Percentiles rank a stretch among this genome's conserved stretches.
These are phyloP conservation scores for Komagataea norvegica DNA, from an alignment of 1,139 yeast genomes.

Conservation along the genomic window DNA sequence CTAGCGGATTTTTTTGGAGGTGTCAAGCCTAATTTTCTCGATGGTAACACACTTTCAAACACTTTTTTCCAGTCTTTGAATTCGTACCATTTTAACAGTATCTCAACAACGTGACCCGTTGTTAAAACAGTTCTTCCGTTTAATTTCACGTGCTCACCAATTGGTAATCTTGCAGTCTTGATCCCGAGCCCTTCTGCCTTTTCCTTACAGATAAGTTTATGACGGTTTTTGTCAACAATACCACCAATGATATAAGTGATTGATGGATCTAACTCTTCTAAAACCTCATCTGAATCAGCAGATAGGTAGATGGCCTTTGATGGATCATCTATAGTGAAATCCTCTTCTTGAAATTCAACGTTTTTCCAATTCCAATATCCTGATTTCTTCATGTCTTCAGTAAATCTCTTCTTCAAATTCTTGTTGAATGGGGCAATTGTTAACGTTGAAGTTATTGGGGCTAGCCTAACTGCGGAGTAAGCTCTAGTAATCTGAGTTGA, in stretches of 20 bases:
- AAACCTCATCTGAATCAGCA: slow-evolving; percentile 76
- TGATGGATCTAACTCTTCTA: slow-evolving; percentile 57
- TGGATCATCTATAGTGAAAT: slow-evolving; percentile 36
- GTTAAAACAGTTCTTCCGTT: slow-evolving; percentile 88
- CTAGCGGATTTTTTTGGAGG: slow-evolving; percentile 13
- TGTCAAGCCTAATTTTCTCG: slow-evolving; percentile 49
- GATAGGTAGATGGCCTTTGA: slow-evolving; percentile 61
- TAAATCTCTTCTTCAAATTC: slow-evolving; percentile 63
- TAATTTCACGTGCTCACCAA: slow-evolving; percentile 75
- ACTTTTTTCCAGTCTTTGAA: slow-evolving; percentile 79
- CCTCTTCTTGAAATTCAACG: slow-evolving; percentile 48
- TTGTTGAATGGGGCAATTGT: slow-evolving; percentile 64
- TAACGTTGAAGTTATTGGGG: slow-evolving; percentile 56
- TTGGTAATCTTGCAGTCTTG: slow-evolving; percentile 75
- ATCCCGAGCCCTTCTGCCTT: slow-evolving; percentile 77
- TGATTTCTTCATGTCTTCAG: slow-evolving; percentile 48
- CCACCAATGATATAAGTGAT: slow-evolving; percentile 89
- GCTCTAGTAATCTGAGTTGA: slow-evolving; percentile 78
- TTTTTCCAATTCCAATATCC: slow-evolving; percentile 63
- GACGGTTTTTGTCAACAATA: slow-evolving; percentile 91
- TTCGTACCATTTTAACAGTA: slow-evolving; percentile 79
- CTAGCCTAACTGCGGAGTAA: slow-evolving; percentile 70
- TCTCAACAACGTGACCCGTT: slow-evolving; percentile 89
- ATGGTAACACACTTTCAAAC: slow-evolving; percentile 79
- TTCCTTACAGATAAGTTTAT: slow-evolving; percentile 73